Evolutionary conservation across 2,329 filamentous ascomycete species (phyloP), one percentile per base, ranked within the genome.

Genomic region (Bipolaris bicolor): DNA sequence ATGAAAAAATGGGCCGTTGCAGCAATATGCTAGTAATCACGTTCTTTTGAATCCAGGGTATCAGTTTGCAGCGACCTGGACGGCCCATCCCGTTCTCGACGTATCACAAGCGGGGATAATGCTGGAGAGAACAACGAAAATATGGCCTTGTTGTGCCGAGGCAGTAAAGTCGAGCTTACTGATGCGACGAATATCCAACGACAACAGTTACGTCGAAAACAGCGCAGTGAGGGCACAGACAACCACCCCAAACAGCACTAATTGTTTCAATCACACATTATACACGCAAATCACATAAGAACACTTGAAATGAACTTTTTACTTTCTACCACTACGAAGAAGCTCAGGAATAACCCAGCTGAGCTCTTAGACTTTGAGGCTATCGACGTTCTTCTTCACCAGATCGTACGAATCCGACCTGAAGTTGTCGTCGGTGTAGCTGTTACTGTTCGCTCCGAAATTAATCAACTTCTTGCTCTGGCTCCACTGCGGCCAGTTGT

Each of bases 401-500:
- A 77, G 81, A 0, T 80, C 64, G 65, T 77, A 82, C 1, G 76
- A 75, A 40, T 78, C 77, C 7, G 70, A 53, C 44, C 83, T 76
- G 61, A 86, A 86, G 57, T 80, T 66, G 74, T 86, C 84, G 10
- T 68, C 65, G 2, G 84, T 62, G 24, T 82, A 60, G 11, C 57
- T 65, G 40, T 71, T 72, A 13, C 60, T 66, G 15, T 77, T 63
- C 13, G 78, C 74, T 44, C 77, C 73, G 55, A 86, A 80, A 29
- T 83, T 74, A 66, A 85, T 71, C 57, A 91, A 69, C 68, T 84
- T 75, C 54, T 81, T 79, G 1, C 70, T 72, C 3, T 77, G 67
- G 13, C 73, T 74, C 83, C 84, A 89, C 64, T 82, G 73, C 34
- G 84, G 84, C 84, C 84, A 87, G 0, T 80, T 71, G 68, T 63